Base-by-base conservation (phyloP, 495 filamentous ascomycete species). In the Pseudomonodictys pantanalensis region DNA sequence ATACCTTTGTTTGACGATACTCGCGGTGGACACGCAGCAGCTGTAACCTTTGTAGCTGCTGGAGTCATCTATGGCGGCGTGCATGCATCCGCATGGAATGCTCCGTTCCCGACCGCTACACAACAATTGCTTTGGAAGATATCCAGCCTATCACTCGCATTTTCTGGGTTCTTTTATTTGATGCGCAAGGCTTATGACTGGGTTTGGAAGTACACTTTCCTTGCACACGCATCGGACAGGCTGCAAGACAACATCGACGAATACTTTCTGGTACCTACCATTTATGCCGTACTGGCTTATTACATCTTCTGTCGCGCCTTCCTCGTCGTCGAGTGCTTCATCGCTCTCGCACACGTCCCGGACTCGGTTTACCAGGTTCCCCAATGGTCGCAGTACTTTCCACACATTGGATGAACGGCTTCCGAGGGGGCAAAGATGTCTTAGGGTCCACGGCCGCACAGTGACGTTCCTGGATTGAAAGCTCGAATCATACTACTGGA, bases 251-350 rank as follows among this genome's bases (percentile, higher is more conserved):
- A 35, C 32, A 35, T 35, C 15, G 8, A 7, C 15, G 8, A 35
- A 35, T 7, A 15, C 15, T 7, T 35, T 35, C 8, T 35, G 15
- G 8, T 7, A 35, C 32, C 8, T 35, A 8, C 15, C 32, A 35
- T 8, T 35, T 15, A 15, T 15, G 8, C 8, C 32, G 15, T 35
- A 35, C 15, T 35, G 15, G 32, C 15, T 35, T 15, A 8, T 35
- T 54, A 47, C 28, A n/a, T 46, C 24, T 35, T 57, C 20, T 32
- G 2, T 26, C 22, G 74, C 22, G 52, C 35, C 0, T 74, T 51
- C 45, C 64, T 76, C 1, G 59, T 77, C 2, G 59, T 71, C 4
- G 72, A 77, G 48, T 70, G 70, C 28, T 68, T 75, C n/a, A 69
- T 75, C 39, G 65, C 62, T 10, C 8, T 76, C 11, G 67, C 71